These are phyloP conservation scores for Rhexocercosporidium sp. DNA, from an alignment of 2,329 filamentous ascomycete genomes.

Conservation along the genomic window DNA sequence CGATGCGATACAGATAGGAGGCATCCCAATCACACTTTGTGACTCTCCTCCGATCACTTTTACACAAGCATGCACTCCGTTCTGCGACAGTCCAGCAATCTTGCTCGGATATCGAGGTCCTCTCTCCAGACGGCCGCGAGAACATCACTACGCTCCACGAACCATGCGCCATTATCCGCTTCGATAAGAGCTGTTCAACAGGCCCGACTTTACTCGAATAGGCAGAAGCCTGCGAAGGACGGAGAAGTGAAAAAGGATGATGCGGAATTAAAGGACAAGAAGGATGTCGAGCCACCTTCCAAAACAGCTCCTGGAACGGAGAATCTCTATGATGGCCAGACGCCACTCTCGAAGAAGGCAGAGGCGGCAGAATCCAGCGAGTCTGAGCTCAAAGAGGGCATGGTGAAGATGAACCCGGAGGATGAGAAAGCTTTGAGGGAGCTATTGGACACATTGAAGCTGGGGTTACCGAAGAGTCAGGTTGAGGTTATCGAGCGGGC, in stretches of 20 bases:
- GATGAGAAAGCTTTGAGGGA: constrained; percentile 64
- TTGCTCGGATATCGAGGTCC: constrained; percentile 66
- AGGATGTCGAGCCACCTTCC: constrained; percentile 39
- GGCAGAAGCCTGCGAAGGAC: constrained; percentile 14
- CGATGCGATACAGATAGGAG: constrained; percentile 32
- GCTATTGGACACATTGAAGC: constrained; percentile 60
- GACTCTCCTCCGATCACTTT: constrained; percentile 23
- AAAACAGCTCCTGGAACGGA: constrained; percentile 49
- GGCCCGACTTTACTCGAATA: constrained; percentile 32
- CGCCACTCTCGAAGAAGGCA: constrained; percentile 43
- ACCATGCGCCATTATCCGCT: constrained; percentile 46
- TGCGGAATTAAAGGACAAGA: constrained; percentile 40
- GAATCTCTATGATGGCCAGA: constrained; percentile 50
- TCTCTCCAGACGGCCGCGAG: constrained; percentile 58
- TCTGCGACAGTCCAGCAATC: constrained; percentile 68
- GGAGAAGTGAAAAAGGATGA: constrained; percentile 31
- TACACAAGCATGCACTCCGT: constrained; percentile 66
- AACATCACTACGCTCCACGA: constrained; percentile 49
- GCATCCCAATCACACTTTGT: constrained; percentile 30
- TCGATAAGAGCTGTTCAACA: constrained; percentile 42
- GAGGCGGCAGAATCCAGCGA: constrained; percentile 39
- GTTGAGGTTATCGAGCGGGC: constrained; percentile 62
- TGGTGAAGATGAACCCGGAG: constrained; percentile 52
- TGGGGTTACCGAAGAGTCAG: constrained; percentile 66
- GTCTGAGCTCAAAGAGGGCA: constrained; percentile 34